Evolutionary conservation across 306 rosid species (phyloP), one percentile per base, ranked within the genome.

Genomic region (Crotalaria pallida): DNA sequence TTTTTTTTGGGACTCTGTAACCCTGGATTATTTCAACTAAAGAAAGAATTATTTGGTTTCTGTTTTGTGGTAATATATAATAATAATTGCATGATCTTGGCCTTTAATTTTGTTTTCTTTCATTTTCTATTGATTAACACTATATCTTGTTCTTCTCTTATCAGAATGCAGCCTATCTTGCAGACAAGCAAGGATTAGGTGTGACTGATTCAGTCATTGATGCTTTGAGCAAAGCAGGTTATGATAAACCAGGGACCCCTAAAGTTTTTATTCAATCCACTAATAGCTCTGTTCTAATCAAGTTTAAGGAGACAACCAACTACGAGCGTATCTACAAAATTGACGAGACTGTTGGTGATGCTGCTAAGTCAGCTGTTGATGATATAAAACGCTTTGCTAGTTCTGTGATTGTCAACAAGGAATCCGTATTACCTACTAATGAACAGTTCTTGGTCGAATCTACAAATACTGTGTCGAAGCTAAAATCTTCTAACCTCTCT

Each of bases 141-240:
- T 68, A 49, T 65, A 1, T 53, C 26, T 56, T 44, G 29, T 52
- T 84, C 19, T 48, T 53, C 64, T 69, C 59, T 68, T 78, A 47
- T 77, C 96, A 91, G 99, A 5, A 84, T 79, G 99, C 99, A 5
- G 79, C 88, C 29, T 95, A 91, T 79, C 96, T 95, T 65, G 93
- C 89, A 1, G 64, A 67, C 56, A 34, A 78, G 17, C 73, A 77
- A 69, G 67, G 80, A 31, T 63, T 95, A 64, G 34, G 83, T 78
- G 86, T 95, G 73, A 75, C 69, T 7, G 83, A 87, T 80, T 78
- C 74, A 36, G 93, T 91, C 72, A 62, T 77, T 6, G 36, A 18
- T n/a, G 79, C 86, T 49, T 81, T 95, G 78, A 80, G 77, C 36
- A 82, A 82, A 77, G 85, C 97, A 77, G 88, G 96, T 63, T 87